Evolutionary conservation across 805 yeast species (phyloP).

Genomic region (Wickerhamomyces hampshirensis): DNA sequence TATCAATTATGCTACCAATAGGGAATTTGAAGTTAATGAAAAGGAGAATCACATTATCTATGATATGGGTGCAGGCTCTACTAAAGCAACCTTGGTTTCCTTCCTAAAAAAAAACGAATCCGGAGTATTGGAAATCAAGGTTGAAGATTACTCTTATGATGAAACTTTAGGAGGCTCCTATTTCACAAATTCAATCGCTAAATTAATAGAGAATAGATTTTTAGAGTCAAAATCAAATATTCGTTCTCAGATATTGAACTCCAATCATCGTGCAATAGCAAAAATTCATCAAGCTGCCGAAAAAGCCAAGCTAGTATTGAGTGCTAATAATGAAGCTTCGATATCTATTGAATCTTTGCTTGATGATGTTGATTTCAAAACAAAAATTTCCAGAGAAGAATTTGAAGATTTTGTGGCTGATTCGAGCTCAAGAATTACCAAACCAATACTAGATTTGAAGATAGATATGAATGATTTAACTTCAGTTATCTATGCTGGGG

Average conservation of each 20-base stretch:
- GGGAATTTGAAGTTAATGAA: conserved; percentile 35
- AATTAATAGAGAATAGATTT: conserved; percentile 57
- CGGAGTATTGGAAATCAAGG: conserved; percentile 43
- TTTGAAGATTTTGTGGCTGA: conserved; percentile 56
- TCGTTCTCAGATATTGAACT: conserved; percentile 33
- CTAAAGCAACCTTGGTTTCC: conserved; percentile 80
- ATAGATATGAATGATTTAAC: conserved; percentile 36
- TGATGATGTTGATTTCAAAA: conserved; percentile 69
- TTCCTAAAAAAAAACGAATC: conserved; percentile 41
- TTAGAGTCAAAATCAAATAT: conserved; percentile 37
- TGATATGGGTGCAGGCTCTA: conserved; percentile 92
- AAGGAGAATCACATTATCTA: conserved; percentile 65
- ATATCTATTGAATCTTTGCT: conserved; percentile 71
- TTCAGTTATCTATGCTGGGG: conserved; percentile 83
- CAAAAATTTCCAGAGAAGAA: conserved; percentile 69
- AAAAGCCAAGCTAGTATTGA: conserved; percentile 77
- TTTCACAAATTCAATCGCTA: conserved; percentile 62
- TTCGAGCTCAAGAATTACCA: conserved; percentile 38
- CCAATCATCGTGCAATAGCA: conserved; percentile 54
- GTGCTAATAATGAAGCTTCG: conserved; percentile 82
- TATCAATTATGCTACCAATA: conserved; percentile 64
- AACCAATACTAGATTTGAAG: conserved; percentile 54
- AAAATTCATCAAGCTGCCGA: conserved; percentile 81
- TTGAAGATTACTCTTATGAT: conserved; percentile 70
- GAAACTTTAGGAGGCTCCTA: conserved; percentile 69